Percentiles rank a stretch among this genome's conserved stretches.
Conservation (phyloP, 2,329 filamentous ascomycete species). For the Exserohilum rostratum region DNA sequence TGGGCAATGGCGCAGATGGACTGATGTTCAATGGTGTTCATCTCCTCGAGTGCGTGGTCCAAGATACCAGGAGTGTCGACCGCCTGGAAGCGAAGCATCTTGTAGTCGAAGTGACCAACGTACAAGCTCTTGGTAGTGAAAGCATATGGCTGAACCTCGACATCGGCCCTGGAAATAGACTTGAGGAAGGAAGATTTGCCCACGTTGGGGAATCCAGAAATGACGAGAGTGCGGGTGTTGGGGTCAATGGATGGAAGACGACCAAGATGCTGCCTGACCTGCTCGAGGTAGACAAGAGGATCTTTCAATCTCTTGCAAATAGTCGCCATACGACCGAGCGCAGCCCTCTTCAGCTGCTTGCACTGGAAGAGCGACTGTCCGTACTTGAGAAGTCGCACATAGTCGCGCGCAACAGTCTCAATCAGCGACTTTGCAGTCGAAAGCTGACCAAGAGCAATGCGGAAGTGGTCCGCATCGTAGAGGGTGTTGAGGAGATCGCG, state of each 20-base stretch:
- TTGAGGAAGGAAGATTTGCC: constrained; percentile 94
- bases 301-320: constrained; percentile 95
- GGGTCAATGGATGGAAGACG: constrained; percentile 98
- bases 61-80: constrained; percentile 99
- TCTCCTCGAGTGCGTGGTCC: constrained; percentile 96
- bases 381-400: constrained; percentile 95
- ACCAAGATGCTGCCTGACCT: constrained; percentile 94
- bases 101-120: constrained; percentile 98
- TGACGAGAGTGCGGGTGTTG: constrained; percentile 92
- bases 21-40: constrained; percentile 99
- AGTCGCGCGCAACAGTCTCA: constrained; percentile 94
- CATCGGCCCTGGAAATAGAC: constrained; percentile 90
- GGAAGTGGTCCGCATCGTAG: constrained; percentile 71
- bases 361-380: constrained; percentile 91
- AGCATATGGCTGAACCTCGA: constrained; percentile 96
- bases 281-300: constrained; percentile 91
- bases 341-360: constrained; percentile 97
- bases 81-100: constrained; percentile 85
- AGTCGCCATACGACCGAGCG: constrained; percentile 96
- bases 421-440: constrained; percentile 96
- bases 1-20: constrained; percentile 97
- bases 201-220: constrained; percentile 94
- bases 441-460: constrained; percentile 93
- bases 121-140: constrained; percentile 98
- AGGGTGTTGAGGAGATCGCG: constrained; percentile 92